A percentile compares a stretch with the other conserved stretches of the same genome.
Evolutionary conservation across 2,329 filamentous ascomycete species (phyloP).

Genomic region (Teratosphaeriaceae sp.): DNA sequence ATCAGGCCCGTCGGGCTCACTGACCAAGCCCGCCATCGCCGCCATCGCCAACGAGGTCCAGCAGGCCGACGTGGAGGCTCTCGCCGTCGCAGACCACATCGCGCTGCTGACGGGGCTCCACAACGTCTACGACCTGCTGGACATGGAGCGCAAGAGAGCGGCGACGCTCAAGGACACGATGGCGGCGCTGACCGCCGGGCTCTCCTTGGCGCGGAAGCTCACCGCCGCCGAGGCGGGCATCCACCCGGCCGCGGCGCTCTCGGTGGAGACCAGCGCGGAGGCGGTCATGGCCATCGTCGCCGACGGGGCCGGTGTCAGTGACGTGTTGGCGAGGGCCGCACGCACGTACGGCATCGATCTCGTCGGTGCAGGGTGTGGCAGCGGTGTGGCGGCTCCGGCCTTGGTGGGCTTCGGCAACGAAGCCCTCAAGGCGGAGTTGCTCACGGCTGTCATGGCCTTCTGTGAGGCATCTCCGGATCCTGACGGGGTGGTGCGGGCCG

Average conservation of each 20-base stretch:
- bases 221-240: conserved; percentile 95
- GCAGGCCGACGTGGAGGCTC: conserved; percentile 16
- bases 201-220: conserved; percentile 85
- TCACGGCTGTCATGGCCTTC: conserved; percentile 86
- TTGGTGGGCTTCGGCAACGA: conserved; percentile 60
- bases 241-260: conserved; percentile 82
- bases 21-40: conserved; percentile 24
- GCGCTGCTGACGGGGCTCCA: conserved; percentile 80
- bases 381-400: no score
- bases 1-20: not conserved
- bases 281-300: conserved; percentile 13
- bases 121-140: conserved; percentile 72
- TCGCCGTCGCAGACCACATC: conserved; percentile 41
- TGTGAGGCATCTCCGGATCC: conserved; percentile 93
- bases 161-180: conserved; percentile 84
- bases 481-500: conserved; percentile 79
- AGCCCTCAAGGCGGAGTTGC: conserved; percentile 74
- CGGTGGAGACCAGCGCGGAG: conserved; percentile 54
- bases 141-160: conserved; percentile 81
- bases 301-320: conserved; percentile 20
- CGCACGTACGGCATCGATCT: conserved; percentile 19
- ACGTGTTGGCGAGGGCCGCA: conserved; percentile 20
- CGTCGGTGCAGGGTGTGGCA: no score
- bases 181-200: conserved; percentile 70
- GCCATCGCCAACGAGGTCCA: conserved; percentile 13